These are phyloP conservation scores for Penicillium aurantiogriseum DNA, from an alignment of 2,329 filamentous ascomycete genomes.

Conservation along the genomic window DNA sequence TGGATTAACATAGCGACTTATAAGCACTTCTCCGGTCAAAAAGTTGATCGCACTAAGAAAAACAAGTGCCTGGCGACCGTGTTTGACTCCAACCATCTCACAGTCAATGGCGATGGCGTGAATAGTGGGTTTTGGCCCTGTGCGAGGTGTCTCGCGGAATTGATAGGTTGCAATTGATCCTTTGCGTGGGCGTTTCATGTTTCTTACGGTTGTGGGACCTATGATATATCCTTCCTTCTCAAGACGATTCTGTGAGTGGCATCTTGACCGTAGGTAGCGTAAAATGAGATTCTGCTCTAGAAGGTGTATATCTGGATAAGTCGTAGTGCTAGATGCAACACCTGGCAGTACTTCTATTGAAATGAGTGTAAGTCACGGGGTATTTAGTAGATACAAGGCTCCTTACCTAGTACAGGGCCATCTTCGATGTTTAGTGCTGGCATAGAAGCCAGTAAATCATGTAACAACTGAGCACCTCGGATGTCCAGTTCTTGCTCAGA, in stretches of 20 bases:
- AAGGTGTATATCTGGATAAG: not conserved
- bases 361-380: not conserved
- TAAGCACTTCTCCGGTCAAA: conserved; percentile 8
- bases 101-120: conserved; percentile 10
- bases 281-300: conserved; percentile 3
- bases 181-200: not conserved
- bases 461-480: not conserved
- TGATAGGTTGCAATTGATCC: not conserved
- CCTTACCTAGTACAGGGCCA: not conserved
- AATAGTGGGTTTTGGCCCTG: not conserved
- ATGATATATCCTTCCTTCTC: conserved; percentile 5
- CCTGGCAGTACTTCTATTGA: not conserved
- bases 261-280: conserved; percentile 5
- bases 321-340: not conserved
- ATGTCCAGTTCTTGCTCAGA: not conserved
- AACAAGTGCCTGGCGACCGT: conserved; percentile 6
- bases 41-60: conserved; percentile 8
- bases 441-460: not conserved
- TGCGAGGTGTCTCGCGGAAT: not conserved
- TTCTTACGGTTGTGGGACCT: not conserved
- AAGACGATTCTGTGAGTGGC: conserved; percentile 9
- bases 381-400: not conserved
- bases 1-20: conserved; percentile 6
- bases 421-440: not conserved
- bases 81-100: conserved; percentile 7